Evolutionary conservation across 805 yeast genomes (phyloP).

Genomic region (Kregervanrija fluxuum): DNA sequence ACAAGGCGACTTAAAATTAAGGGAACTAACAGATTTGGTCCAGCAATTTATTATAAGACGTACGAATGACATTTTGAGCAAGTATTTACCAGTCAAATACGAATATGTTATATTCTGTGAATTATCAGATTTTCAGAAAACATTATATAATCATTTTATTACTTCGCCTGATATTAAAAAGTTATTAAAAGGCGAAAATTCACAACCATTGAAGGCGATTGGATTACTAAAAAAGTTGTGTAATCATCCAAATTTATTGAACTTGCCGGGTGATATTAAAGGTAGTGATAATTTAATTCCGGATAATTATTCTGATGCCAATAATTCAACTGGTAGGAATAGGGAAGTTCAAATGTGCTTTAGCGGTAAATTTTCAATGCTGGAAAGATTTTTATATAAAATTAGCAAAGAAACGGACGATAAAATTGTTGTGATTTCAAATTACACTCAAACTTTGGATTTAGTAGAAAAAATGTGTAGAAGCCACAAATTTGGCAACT

Average conservation of each 20-base stretch:
- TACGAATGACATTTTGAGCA: constrained; percentile 89
- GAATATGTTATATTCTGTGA: constrained; percentile 95
- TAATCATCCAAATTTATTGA: constrained; percentile 84
- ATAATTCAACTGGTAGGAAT: constrained; percentile 42
- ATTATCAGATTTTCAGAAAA: constrained; percentile 67
- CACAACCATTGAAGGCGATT: constrained; percentile 86
- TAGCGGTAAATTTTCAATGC: constrained; percentile 80
- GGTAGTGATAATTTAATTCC: constrained; percentile 65
- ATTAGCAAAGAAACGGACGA: constrained; percentile 81
- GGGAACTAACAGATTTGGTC: constrained; percentile 67
- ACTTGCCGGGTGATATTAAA: constrained; percentile 69
- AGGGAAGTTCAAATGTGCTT: constrained; percentile 71
- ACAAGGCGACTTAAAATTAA: constrained; percentile 61
- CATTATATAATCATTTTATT: constrained; percentile 65
- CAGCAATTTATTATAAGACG: constrained; percentile 89
- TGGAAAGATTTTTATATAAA: constrained; percentile 76
- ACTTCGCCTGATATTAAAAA: constrained; percentile 71
- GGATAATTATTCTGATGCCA: constrained; percentile 55
- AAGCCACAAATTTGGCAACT: constrained; percentile 58
- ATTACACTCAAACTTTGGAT: constrained; percentile 91
- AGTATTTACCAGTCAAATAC: constrained; percentile 90
- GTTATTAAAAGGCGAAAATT: constrained; percentile 57
- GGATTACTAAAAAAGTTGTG: constrained; percentile 85
- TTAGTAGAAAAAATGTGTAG: constrained; percentile 84
- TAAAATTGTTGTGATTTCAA: constrained; percentile 89